Base-by-base conservation (phyloP, 192 early-diverging fungal genomes). In the Chytriomyces sp. region DNA sequence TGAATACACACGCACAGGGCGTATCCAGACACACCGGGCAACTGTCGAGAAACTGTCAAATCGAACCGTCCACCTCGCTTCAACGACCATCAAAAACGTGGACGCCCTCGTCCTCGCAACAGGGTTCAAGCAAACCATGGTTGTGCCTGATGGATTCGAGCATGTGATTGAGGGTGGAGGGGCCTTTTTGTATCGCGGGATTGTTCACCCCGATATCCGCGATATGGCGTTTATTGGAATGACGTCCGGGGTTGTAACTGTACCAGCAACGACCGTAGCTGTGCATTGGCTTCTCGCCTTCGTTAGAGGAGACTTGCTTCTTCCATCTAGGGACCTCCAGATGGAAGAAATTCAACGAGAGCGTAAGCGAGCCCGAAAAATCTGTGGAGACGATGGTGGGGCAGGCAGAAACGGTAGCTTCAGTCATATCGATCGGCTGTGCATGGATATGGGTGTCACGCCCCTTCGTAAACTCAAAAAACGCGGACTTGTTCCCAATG, bases 151-250 rank as follows among this genome's bases (percentile, higher is more conserved):
- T 5, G 69, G 69, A 8, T 10, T 26, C 10, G 50, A 50, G 43
- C 9, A 50, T 0, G 16, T 71, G n/a, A 35, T 71, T 18, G 69
- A 71, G 35, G 26, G 23, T 35, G 69, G 69, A 9, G 48, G 50
- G 18, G 53, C 57, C 24, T 71, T 59, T 43, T 59, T 71, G 23
- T 71, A 71, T 50, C 18, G 50, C 11, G 44, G 28, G 24, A 43
- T 71, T 50, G 35, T 71, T 50, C 69, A 71, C 50, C 69, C 69
- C 23, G 50, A 59, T 60, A 26, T 71, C 16, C 50, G 8, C 3
- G 69, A 71, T 28, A 43, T 71, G 9, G 69, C 69, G 26, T 71
- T 71, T 71, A 16, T 71, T 13, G 69, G 69, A 3, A 71, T 18
- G n/a, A 18, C 69, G 2, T 26, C 24, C 47, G n/a, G 69, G 10